Percentiles rank a stretch among this genome's conserved stretches.
Evolutionary conservation across 768 basidiomycete species (phyloP).

Genomic region (Mycena vulgaris): DNA sequence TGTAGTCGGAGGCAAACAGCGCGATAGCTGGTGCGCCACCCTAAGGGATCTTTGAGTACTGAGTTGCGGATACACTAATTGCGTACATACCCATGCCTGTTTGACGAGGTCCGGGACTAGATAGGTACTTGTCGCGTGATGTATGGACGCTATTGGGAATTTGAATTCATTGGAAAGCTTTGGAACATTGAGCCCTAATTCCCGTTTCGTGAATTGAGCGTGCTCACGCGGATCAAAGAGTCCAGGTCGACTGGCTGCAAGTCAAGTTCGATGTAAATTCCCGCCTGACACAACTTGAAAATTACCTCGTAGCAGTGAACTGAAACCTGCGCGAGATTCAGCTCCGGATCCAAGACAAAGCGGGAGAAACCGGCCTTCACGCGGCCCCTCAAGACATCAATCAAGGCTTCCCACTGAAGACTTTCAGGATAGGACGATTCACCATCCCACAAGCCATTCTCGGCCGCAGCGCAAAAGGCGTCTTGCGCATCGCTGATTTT

Average conservation of each 20-base stretch:
- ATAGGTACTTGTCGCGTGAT: conserved; percentile 85
- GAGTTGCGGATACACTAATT: conserved; percentile 22
- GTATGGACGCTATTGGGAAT: conserved; percentile 80
- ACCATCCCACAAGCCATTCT: conserved; percentile 59
- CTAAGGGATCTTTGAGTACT: conserved; percentile 39
- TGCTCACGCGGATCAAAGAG: conserved; percentile 70
- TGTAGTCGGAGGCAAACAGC: conserved; percentile 73
- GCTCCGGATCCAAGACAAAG: conserved; percentile 50
- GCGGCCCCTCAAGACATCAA: conserved; percentile 79
- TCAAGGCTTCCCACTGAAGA: conserved; percentile 78
- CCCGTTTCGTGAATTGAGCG: conserved; percentile 33
- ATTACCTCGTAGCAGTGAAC: conserved; percentile 62
- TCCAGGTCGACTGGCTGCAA: conserved; percentile 76
- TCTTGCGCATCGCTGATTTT: conserved; percentile 78
- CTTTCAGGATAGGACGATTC: conserved; percentile 72
- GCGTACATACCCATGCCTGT: conserved; percentile 68
- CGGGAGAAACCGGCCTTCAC: conserved; percentile 69
- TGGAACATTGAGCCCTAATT: neutral
- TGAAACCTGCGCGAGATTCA: conserved; percentile 63
- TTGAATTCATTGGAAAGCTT: conserved; percentile 88
- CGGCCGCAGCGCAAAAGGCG: conserved; percentile 68
- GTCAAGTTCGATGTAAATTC: neutral
- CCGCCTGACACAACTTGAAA: neutral
- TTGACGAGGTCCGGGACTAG: conserved; percentile 85
- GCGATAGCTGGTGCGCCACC: conserved; percentile 77